Percentiles rank a stretch among this genome's conserved stretches.
These are phyloP conservation scores for Boletus sp. DNA, from an alignment of 1,284 basidiomycete genomes.

Conservation along the genomic window DNA sequence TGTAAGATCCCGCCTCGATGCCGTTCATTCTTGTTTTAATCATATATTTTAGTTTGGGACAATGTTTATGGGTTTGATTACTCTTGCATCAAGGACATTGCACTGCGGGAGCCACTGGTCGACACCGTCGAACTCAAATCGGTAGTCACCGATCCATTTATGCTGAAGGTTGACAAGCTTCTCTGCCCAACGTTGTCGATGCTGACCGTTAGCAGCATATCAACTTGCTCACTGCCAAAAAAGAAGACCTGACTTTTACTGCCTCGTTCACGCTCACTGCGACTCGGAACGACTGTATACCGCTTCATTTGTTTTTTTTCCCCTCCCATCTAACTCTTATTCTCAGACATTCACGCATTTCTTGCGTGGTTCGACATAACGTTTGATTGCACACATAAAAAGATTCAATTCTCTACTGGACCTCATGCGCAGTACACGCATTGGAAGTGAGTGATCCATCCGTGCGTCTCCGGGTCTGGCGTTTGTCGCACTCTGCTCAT, in stretches of 20 bases:
- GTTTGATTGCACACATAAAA: constrained; percentile 96
- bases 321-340: constrained; percentile 1
- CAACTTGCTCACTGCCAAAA: constrained; percentile 87
- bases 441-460: constrained; percentile 74
- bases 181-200: constrained; percentile 1
- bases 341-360: constrained; percentile 92
- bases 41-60: constrained; percentile 81
- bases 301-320: not conserved
- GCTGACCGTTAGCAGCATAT: constrained; percentile 58
- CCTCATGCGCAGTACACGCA: constrained; percentile 96
- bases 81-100: constrained; percentile 99
- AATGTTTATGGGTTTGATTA: constrained; percentile 99
- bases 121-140: constrained; percentile 95
- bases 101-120: constrained; percentile 92
- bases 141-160: constrained; percentile 86
- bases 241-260: constrained; percentile 90
- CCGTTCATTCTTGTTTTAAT: constrained; percentile 4
- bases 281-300: constrained; percentile 90
- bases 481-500: not conserved
- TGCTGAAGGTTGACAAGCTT: constrained; percentile 62
- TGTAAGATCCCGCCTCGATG: constrained; percentile 45
- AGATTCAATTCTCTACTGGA: constrained; percentile 91
- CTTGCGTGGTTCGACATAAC: constrained; percentile 98
- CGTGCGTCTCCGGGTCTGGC: not conserved
- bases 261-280: constrained; percentile 79